Base-by-base conservation (phyloP, 805 yeast genomes). In the Vanderwaltozyma polyspora region DNA sequence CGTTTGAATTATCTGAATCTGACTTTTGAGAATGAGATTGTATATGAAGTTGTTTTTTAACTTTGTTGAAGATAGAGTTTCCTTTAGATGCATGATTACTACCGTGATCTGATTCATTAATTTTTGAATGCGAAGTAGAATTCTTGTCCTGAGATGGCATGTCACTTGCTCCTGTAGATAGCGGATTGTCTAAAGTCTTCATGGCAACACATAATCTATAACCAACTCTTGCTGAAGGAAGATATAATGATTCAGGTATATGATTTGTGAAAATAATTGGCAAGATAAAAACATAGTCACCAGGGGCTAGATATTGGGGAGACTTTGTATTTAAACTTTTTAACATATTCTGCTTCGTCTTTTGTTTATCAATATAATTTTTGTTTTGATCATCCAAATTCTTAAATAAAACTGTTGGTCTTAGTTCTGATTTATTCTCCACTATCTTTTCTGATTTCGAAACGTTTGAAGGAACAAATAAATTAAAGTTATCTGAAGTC, bases 261-360 rank as follows among this genome's bases (percentile, higher is more conserved):
- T 66, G 67, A 18, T 72, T 64, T 0, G 84, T 79, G 34, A 79
- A 67, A 5, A 72, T 54, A 0, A 76, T 60, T 0, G 91, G 89
- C 5, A 80, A 52, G 14, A 77, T 51, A 46, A 78, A 81, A 2
- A 80, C 68, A 48, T 81, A 81, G 43, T 76, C 70, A 16, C 93
- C 93, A 1, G 87, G 73, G 41, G 68, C 68, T 41, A 54, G 53
- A 12, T 28, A 21, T 18, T 29, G 16, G 13, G 19, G 12, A 24
- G 28, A 21, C 27, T 35, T 17, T 33, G 25, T 18, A 31, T 35
- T 28, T 26, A 19, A 22, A 21, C 18, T 21, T 15, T 18, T 18
- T 6, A 39, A 16, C 26, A 42, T 39, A 24, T 35, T 38, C 3
- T 37, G 30, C 11, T 37, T 25, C 12, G 40, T 16, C 19, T 34